Evolutionary conservation across 495 filamentous ascomycete species (phyloP).

Genomic region (Xylaria grammica): DNA sequence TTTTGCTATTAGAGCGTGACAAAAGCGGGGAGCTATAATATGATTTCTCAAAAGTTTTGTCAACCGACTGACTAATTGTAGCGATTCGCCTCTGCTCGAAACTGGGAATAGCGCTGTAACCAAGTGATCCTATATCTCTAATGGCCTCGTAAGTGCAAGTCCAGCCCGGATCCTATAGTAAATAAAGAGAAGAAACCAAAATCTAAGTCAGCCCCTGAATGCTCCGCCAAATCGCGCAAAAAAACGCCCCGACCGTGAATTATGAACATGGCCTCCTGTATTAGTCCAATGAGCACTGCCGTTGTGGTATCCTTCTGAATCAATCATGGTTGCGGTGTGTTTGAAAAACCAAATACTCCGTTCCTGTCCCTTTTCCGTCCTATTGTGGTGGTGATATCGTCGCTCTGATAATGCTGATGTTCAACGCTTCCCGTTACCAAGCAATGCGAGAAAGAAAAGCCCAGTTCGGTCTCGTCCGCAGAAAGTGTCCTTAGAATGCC

Average conservation of each 20-base stretch:
- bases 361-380: slow-evolving; percentile 10
- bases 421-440: background rate
- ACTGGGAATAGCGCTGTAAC: background rate
- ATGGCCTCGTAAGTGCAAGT: background rate
- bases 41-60: slow-evolving; percentile 5
- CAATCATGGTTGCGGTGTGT: slow-evolving; percentile 14
- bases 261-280: slow-evolving; percentile 10
- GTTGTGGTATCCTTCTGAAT: slow-evolving; percentile 21
- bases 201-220: slow-evolving; percentile 19
- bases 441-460: background rate
- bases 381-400: slow-evolving; percentile 7
- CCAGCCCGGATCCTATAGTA: slow-evolving; percentile 12
- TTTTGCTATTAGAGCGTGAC: background rate
- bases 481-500: background rate
- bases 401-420: slow-evolving; percentile 12
- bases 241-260: slow-evolving; percentile 15
- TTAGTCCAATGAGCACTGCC: slow-evolving; percentile 16
- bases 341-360: slow-evolving; percentile 18
- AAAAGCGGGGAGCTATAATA: background rate
- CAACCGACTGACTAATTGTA: background rate
- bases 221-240: slow-evolving; percentile 5
- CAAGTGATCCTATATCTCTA: slow-evolving; percentile 20
- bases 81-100: background rate
- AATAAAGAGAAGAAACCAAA: slow-evolving; percentile 3
- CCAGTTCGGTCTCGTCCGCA: background rate